Conservation (phyloP, 148 eudicot species). For the Cornus florida region DNA sequence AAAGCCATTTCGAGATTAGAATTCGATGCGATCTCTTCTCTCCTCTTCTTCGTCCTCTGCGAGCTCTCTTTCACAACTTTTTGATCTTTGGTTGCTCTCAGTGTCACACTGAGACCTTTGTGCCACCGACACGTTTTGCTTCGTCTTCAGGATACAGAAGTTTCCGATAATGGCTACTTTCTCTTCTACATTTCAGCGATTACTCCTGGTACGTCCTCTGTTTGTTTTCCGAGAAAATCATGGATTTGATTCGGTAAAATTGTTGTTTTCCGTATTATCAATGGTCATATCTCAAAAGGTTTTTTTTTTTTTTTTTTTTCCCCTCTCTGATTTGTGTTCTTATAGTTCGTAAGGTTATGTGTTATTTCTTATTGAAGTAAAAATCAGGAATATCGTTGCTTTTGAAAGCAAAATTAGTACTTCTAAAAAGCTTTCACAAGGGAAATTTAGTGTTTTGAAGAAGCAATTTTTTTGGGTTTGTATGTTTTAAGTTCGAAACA, state of each 20-base stretch:
- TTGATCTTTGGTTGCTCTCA: background rate
- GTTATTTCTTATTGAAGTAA: background rate
- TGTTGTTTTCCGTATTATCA: background rate
- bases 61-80: background rate
- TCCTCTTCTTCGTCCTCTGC: background rate
- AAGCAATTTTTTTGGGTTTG: constrained; percentile 1
- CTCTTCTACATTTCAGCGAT: constrained; percentile 4
- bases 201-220: constrained; percentile 4
- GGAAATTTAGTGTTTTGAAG: background rate
- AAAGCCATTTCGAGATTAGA: background rate
- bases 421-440: background rate
- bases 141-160: background rate
- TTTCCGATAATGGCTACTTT: background rate
- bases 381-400: background rate
- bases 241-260: background rate
- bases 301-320: background rate
- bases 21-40: background rate
- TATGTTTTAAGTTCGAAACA: background rate
- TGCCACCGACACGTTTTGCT: constrained; percentile 14
- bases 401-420: background rate
- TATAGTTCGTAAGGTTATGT: background rate
- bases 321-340: background rate
- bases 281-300: too few species aligned
- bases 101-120: background rate
- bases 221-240: background rate